phyloP scores from a whole-genome alignment of 2,329 filamentous ascomycete genomes.

The Calonectria hawksworthii region DNA sequence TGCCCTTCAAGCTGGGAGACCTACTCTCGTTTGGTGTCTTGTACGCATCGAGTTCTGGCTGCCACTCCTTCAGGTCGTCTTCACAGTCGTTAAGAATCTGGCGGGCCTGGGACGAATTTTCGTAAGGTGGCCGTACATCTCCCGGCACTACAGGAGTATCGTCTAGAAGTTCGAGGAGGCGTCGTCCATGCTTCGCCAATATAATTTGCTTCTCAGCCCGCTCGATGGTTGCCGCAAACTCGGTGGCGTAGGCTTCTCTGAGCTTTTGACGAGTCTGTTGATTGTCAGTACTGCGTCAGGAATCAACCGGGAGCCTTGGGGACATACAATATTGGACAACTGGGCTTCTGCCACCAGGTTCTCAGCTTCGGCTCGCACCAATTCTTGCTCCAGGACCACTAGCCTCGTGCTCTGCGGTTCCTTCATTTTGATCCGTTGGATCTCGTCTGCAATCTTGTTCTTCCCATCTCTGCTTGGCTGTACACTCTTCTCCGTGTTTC shows the following conservation, averaged over 20 bases:
- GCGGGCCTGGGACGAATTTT: constrained; percentile 75
- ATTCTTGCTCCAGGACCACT: constrained; percentile 92
- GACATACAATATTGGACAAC: constrained; percentile 88
- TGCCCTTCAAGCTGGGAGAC: constrained; percentile 44
- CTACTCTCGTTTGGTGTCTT: constrained; percentile 39
- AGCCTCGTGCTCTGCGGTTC: constrained; percentile 88
- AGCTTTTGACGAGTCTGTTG: constrained; percentile 89
- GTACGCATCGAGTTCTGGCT: constrained; percentile 57
- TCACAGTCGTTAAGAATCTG: constrained; percentile 95
- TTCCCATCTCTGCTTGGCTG: constrained; percentile 92
- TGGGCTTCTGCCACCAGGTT: constrained; percentile 97
- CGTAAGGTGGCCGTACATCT: constrained; percentile 79
- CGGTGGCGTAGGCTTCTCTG: constrained; percentile 92
- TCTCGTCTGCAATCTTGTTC: constrained; percentile 91
- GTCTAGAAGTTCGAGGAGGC: constrained; percentile 87
- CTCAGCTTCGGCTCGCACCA: constrained; percentile 95
- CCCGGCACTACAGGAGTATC: constrained; percentile 92
- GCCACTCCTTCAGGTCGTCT: constrained; percentile 86
- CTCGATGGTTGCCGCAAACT: constrained; percentile 93
- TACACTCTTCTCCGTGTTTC: constrained; percentile 95
- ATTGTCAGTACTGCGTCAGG: constrained; percentile 29
- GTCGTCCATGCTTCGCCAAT: constrained; percentile 89
- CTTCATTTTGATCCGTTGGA: constrained; percentile 90
- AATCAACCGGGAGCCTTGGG: not conserved
- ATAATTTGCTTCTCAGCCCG: constrained; percentile 97